Evolutionary conservation across 441 rosid genomes (phyloP), one percentile per base, ranked within the genome.

Genomic region (Capsella rubella): DNA sequence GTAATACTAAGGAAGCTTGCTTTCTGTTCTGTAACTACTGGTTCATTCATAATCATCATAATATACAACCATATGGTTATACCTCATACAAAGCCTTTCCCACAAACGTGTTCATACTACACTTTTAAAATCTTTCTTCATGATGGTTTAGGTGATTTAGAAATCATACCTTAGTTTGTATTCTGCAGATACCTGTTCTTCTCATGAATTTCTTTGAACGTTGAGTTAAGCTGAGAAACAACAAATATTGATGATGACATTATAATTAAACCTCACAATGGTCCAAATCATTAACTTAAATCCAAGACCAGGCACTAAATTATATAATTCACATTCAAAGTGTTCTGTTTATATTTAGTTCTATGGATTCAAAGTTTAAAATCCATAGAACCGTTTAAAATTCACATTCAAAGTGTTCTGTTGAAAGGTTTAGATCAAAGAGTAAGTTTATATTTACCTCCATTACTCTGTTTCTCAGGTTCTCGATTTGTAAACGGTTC

Each of bases 391-490:
- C n/a, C n/a, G n/a, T n/a, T n/a, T n/a, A n/a, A n/a, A n/a, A n/a
- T n/a, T n/a, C n/a, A n/a, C n/a, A n/a, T n/a, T n/a, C n/a, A n/a
- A n/a, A n/a, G n/a, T n/a, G n/a, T n/a, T n/a, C n/a, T n/a, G n/a
- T n/a, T n/a, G n/a, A n/a, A n/a, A n/a, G n/a, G n/a, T n/a, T n/a
- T n/a, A n/a, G n/a, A n/a, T n/a, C n/a, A n/a, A n/a, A n/a, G n/a
- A n/a, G n/a, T n/a, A n/a, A n/a, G n/a, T n/a, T 56, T 28, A 37
- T 49, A 28, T 31, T 67, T 67, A 87, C 94, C 89, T 87, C 79
- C 5, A 74, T 82, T 52, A 68, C 42, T 25, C 50, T 71, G 63
- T 71, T 71, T 80, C 81, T 79, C 75, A 88, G 50, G 29, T 75
- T 82, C 46, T 80, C 77, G 6, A 83, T 73, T 59, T 56, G 79